Evolutionary conservation across 1,139 yeast species (phyloP).

Genomic region (Pichia inconspicua): DNA sequence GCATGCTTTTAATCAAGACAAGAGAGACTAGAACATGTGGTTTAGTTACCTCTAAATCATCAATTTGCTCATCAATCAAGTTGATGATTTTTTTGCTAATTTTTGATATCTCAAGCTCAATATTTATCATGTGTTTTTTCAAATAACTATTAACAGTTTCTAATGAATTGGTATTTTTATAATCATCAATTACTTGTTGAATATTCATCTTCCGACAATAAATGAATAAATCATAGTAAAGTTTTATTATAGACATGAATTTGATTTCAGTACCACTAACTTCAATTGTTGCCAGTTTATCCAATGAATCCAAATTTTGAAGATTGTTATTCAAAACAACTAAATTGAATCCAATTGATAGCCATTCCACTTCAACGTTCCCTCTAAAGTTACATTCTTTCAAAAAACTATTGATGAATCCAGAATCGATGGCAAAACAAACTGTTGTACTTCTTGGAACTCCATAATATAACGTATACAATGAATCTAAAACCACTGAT

Average conservation of each 20-base stretch:
- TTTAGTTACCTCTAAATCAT: constrained; percentile 30
- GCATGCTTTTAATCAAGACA: constrained; percentile 20
- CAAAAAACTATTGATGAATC: constrained; percentile 37
- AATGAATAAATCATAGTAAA: constrained; percentile 18
- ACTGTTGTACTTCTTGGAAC: constrained; percentile 34
- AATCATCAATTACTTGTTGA: background rate
- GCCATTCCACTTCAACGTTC: constrained; percentile 12
- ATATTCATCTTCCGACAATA: constrained; percentile 17
- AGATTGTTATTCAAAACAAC: constrained; percentile 20
- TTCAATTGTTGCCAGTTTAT: constrained; percentile 22
- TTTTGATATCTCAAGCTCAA: constrained; percentile 40
- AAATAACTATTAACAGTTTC: constrained; percentile 3
- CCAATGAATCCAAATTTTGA: constrained; percentile 14
- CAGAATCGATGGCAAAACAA: constrained; percentile 30
- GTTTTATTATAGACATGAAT: constrained; percentile 21
- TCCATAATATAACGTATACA: constrained; percentile 53
- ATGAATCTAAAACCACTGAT: constrained; percentile 44
- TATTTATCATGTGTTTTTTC: constrained; percentile 33
- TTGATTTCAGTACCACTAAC: constrained; percentile 20
- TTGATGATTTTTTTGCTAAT: constrained; percentile 35
- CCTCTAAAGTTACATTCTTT: constrained; percentile 22
- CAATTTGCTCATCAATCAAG: constrained; percentile 27
- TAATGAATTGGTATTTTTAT: background rate
- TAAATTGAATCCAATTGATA: constrained; percentile 24
- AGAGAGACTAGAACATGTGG: constrained; percentile 24